Base-by-base conservation (phyloP, 805 yeast species). In the Candida odintsovae region DNA sequence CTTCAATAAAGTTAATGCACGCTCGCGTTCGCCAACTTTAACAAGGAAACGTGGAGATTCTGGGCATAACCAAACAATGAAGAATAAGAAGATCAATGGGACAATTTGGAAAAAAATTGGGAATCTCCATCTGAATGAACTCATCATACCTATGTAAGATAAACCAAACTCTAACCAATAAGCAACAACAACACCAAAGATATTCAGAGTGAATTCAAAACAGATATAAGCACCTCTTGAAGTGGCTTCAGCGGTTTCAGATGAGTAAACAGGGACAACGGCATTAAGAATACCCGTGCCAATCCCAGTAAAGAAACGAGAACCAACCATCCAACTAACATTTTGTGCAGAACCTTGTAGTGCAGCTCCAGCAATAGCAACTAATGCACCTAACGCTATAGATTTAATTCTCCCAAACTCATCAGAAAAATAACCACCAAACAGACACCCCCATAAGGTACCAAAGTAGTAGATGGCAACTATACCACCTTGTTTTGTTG, bases 371-470 rank as follows among this genome's bases (percentile, higher is more conserved):
- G 9, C 18, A 20, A 41, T 22, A 9, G 38, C 43, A 31, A 41
- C 21, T 21, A 41, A 22, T 6, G 39, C 38, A 19, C 43, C 43
- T 4, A 41, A 12, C 3, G 21, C 43, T 22, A 41, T 41, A 9
- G 43, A 41, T 41, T 41, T 41, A 21, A 41, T 33, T 41, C 43
- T 41, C 13, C 43, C 43, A 41, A 41, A 41, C 21, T 41, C 43
- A 41, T 41, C 43, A 41, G 43, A 41, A 22, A 41, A 41, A 13
- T 33, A 41, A 41, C 43, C 43, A 22, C 43, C 43, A 33, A 41
- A 41, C 12, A 41, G 31, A 33, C 43, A 41, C 19, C 43, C 43
- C 38, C 38, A 31, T 20, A 41, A 23, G 7, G 43, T 41, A 21
- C 43, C 43, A 41, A 41, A 41, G 21, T 41, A 41, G 26, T 41